Base-by-base conservation (phyloP, 176 grass and related monocot species). In the Carex myosuroides region DNA sequence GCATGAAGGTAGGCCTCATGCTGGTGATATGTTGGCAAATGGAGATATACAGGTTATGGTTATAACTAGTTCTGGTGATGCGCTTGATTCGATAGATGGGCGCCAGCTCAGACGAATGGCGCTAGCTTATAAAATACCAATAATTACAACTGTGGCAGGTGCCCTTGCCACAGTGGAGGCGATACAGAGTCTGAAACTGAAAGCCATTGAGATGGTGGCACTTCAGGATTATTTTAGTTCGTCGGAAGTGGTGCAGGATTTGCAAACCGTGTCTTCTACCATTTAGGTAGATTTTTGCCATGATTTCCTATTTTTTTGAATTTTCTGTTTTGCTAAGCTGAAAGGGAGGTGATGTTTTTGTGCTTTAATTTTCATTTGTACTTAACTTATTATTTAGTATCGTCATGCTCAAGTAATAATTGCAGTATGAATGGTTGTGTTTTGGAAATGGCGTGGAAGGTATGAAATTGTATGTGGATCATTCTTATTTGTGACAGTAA, bases 1-100 rank as follows among this genome's bases (percentile, higher is more conserved):
- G 87, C 93, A 96, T 0, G 97, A 99, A 84, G 93, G 97, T 35
- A 90, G 93, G 20, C 97, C 97, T 7, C 94, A 99, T 74, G 97
- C 79, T 48, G 94, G 91, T 33, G 97, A 99, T 53, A 91, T 94
- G 91, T 85, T 99, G 48, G 89, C 88, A 81, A 99, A 99, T 82
- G 90, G 93, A 48, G 81, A 96, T 85, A 99, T 99, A 86, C 93
- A 99, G 66, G 88, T 88, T 3, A 99, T 99, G 93, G 97, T 96
- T 56, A 91, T 99, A 91, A 99, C 97, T 78, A 99, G 97, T 69
- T 95, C 93, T 24, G 93, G 91, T 0, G 93, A 99, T 50, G 97
- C 84, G 10, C 85, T 99, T 3, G 97, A 99, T 90, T 88, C 91
- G 10, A 99, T 85, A 60, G 97, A 99, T 24, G 93, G 93, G 32